Conservation (phyloP, 1,139 yeast species). For the Kodamaea ohmeri region DNA sequence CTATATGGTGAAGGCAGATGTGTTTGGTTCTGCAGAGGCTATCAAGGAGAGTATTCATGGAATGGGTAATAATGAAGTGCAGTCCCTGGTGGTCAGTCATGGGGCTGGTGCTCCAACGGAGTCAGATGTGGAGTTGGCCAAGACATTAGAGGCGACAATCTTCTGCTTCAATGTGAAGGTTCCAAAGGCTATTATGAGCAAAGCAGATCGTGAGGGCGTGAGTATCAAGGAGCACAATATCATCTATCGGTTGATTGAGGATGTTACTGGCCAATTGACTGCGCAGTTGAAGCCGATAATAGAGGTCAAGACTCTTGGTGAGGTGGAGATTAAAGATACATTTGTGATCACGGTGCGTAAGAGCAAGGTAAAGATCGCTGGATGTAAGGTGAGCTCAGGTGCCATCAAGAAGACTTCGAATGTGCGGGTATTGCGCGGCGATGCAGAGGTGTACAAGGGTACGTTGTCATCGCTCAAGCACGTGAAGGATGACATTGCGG, state of each 20-base stretch:
- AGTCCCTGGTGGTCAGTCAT: slow-evolving; percentile 60
- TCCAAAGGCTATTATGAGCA: slow-evolving; percentile 60
- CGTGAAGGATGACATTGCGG: slow-evolving; percentile 74
- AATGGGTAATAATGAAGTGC: slow-evolving; percentile 83
- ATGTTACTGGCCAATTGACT: slow-evolving; percentile 67
- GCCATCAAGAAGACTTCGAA: slow-evolving; percentile 54
- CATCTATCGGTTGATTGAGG: slow-evolving; percentile 84
- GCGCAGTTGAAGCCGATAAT: slow-evolving; percentile 62
- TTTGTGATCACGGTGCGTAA: slow-evolving; percentile 61
- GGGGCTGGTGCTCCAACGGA: slow-evolving; percentile 89
- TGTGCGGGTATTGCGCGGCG: slow-evolving; percentile 63
- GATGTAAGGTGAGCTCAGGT: slow-evolving; percentile 82
- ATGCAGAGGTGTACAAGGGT: slow-evolving; percentile 61
- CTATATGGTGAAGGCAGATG: slow-evolving; percentile 85
- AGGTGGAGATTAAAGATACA: slow-evolving; percentile 66
- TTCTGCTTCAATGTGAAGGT: slow-evolving; percentile 74
- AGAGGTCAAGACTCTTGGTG: slow-evolving; percentile 67
- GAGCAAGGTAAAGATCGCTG: slow-evolving; percentile 66
- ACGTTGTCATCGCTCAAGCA: slow-evolving; percentile 72
- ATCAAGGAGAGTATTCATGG: slow-evolving; percentile 71
- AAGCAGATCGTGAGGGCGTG: slow-evolving; percentile 63
- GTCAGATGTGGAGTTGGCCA: slow-evolving; percentile 78
- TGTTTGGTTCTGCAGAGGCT: slow-evolving; percentile 67
- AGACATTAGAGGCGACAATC: slow-evolving; percentile 68
- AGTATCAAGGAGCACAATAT: slow-evolving; percentile 67